Evolutionary conservation across 768 basidiomycete genomes (phyloP).

Genomic region (Mycena sanguinolenta): DNA sequence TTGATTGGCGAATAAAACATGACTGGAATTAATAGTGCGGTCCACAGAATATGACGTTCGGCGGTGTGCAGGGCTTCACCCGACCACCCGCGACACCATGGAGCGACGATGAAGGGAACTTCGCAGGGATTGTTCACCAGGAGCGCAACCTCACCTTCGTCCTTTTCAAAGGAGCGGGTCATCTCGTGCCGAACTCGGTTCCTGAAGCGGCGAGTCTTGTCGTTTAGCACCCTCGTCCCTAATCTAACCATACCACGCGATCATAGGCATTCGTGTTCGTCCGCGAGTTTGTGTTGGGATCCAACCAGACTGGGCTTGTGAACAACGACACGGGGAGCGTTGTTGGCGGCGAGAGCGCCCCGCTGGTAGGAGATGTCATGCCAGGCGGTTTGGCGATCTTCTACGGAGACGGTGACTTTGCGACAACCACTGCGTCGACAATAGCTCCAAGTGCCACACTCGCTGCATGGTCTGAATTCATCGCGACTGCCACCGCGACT

Average conservation of each 20-base stretch:
- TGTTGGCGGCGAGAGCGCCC: conserved; percentile 59
- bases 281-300: too few species aligned
- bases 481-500: conserved; percentile 42
- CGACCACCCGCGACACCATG: background rate
- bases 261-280: too few species aligned
- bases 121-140: background rate
- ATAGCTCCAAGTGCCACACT: conserved; percentile 52
- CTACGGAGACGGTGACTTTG: conserved; percentile 49
- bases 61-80: background rate
- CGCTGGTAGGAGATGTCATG: conserved; percentile 52
- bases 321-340: conserved; percentile 42
- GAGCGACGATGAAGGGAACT: background rate
- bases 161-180: background rate
- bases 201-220: conserved; percentile 21
- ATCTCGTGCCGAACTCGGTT: background rate
- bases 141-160: background rate
- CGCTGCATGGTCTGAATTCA: conserved; percentile 48
- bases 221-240: background rate
- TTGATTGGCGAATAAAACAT: background rate
- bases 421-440: conserved; percentile 52
- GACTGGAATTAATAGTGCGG: background rate
- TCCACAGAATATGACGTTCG: background rate
- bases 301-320: too few species aligned
- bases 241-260: background rate
- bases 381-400: conserved; percentile 58